These are phyloP conservation scores for Aureobasidium subglaciale DNA, from an alignment of 2,329 filamentous ascomycete species.

Conservation along the genomic window DNA sequence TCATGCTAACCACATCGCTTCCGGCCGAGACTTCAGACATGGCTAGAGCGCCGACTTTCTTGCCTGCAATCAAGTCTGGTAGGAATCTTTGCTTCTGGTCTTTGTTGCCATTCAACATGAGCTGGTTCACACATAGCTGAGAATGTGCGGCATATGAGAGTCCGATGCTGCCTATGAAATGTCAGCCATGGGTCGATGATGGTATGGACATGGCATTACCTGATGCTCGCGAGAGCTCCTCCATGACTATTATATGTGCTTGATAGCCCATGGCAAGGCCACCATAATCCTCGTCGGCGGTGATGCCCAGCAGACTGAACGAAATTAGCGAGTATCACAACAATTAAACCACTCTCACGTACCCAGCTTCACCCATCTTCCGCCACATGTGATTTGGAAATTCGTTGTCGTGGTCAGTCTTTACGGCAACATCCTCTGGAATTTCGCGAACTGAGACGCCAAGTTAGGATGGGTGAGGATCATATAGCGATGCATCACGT, in stretches of 20 bases:
- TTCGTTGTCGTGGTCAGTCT: conserved; percentile 76
- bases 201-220: conserved; percentile 34
- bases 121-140: conserved; percentile 92
- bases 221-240: conserved; percentile 84
- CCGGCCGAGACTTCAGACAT: conserved; percentile 93
- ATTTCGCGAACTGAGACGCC: conserved; percentile 64
- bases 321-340: conserved; percentile 8
- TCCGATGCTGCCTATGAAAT: conserved; percentile 54
- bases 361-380: conserved; percentile 82
- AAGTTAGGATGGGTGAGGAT: background rate
- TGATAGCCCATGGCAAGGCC: conserved; percentile 91
- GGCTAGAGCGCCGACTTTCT: conserved; percentile 76
- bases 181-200: background rate
- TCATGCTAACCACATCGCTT: conserved; percentile 93
- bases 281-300: conserved; percentile 85
- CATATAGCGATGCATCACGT: conserved; percentile 17
- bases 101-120: conserved; percentile 76
- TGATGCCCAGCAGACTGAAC: conserved; percentile 74
- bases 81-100: conserved; percentile 77
- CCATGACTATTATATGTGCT: conserved; percentile 90
- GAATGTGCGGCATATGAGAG: conserved; percentile 94
- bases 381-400: conserved; percentile 91
- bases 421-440: conserved; percentile 69
- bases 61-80: conserved; percentile 72
- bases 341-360: conserved; percentile 13